Conservation (phyloP, 257 asterid genomes). For the Solanum boliviense region DNA sequence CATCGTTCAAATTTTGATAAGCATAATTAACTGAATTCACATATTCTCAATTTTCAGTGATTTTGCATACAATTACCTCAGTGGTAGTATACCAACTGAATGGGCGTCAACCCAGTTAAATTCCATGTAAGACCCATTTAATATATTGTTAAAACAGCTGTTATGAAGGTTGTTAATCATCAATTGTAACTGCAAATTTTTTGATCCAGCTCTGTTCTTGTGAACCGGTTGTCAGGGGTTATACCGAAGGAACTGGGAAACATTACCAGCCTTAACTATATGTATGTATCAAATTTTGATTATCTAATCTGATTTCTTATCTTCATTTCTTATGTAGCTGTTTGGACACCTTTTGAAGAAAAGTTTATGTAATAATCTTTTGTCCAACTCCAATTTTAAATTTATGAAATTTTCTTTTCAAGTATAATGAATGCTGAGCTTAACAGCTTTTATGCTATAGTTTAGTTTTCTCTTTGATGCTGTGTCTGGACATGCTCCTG, state of each 20-base stretch:
- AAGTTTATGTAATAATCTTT: neutral
- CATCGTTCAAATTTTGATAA: neutral
- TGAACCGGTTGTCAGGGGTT: slow-evolving; percentile 78
- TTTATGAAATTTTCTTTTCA: neutral
- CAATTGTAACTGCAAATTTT: neutral
- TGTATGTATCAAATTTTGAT: slow-evolving; percentile 42
- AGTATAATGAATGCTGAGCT: neutral
- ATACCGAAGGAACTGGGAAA: slow-evolving; percentile 64
- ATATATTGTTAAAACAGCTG: neutral
- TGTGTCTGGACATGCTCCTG: neutral
- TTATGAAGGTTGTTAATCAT: neutral
- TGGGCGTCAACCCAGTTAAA: slow-evolving; percentile 58
- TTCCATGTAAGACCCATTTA: slow-evolving; percentile 35
- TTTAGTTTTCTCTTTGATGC: neutral
- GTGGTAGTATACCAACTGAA: slow-evolving; percentile 70
- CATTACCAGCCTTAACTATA: slow-evolving; percentile 63
- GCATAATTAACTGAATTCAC: neutral
- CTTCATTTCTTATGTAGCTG: neutral
- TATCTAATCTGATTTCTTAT: neutral
- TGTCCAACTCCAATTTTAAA: neutral
- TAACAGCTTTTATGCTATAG: neutral
- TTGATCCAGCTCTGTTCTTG: slow-evolving; percentile 77
- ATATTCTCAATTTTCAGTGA: slow-evolving; percentile 41
- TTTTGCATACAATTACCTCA: slow-evolving; percentile 75
- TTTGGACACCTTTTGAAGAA: neutral